Evolutionary conservation across 495 filamentous ascomycete species (phyloP).

Genomic region (Podospora tetraspora): DNA sequence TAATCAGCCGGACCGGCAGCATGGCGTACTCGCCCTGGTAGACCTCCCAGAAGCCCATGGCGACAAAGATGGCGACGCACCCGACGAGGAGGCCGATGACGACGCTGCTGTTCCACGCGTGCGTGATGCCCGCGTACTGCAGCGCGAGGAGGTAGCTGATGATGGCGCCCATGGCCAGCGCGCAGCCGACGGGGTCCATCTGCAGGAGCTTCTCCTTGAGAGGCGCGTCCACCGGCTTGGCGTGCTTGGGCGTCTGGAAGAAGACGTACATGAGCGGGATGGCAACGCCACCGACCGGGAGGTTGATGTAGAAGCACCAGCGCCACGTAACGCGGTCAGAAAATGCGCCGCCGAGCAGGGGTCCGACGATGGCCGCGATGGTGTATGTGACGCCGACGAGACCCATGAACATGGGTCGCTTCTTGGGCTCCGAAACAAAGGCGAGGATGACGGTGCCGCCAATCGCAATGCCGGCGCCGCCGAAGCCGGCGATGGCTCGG

Average conservation of each 20-base stretch:
- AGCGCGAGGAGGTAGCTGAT: slow-evolving; percentile 44
- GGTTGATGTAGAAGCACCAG: slow-evolving; percentile 75
- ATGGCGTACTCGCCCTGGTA: slow-evolving; percentile 33
- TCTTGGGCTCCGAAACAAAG: slow-evolving; percentile 33
- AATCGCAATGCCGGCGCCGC: slow-evolving; percentile 32
- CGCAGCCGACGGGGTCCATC: slow-evolving; percentile 28
- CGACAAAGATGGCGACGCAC: slow-evolving; percentile 25
- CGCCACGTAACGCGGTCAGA: slow-evolving; percentile 36
- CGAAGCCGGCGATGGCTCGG: slow-evolving; percentile 49
- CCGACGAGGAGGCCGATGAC: slow-evolving; percentile 48
- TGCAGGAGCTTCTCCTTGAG: slow-evolving; percentile 30
- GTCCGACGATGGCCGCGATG: slow-evolving; percentile 33
- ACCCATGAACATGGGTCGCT: slow-evolving; percentile 41
- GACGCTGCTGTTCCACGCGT: slow-evolving; percentile 37
- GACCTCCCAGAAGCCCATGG: slow-evolving; percentile 33
- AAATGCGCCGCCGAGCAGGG: slow-evolving; percentile 17
- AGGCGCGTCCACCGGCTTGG: background rate
- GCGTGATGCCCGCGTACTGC: slow-evolving; percentile 45
- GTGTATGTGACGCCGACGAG: slow-evolving; percentile 38
- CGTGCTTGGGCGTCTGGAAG: slow-evolving; percentile 14
- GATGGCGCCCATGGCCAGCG: slow-evolving; percentile 40
- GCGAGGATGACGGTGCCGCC: slow-evolving; percentile 37
- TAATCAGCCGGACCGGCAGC: slow-evolving; percentile 35
- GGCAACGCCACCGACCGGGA: slow-evolving; percentile 59
- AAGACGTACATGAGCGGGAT: slow-evolving; percentile 50